Conservation (phyloP, 306 rosid genomes). For the Quercus alba region DNA sequence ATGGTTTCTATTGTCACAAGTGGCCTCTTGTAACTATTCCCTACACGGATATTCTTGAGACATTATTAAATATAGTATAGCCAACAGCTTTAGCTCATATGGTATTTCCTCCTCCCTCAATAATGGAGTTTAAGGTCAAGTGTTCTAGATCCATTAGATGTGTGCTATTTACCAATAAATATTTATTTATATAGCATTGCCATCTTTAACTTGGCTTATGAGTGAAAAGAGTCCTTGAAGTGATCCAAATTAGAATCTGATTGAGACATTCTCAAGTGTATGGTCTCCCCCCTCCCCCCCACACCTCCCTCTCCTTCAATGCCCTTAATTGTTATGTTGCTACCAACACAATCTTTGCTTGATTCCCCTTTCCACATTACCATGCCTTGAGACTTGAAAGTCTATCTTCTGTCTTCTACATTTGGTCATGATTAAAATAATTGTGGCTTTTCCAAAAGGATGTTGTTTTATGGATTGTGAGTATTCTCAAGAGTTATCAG, state of each 20-base stretch:
- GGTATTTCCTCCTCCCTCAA: no score
- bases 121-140: no score
- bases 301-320: no score
- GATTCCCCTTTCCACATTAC: background rate
- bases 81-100: background rate
- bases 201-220: background rate
- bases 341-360: background rate
- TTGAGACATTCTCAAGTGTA: background rate
- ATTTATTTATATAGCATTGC: background rate
- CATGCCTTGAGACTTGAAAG: background rate
- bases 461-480: background rate
- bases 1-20: background rate
- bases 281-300: no score
- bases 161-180: no score
- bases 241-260: background rate
- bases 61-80: background rate
- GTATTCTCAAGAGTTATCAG: background rate
- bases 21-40: background rate
- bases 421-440: background rate
- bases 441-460: background rate
- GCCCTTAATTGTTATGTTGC: background rate
- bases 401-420: background rate
- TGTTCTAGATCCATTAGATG: no score
- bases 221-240: background rate
- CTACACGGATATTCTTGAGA: background rate